Percentiles rank a stretch among this genome's conserved stretches.
These are phyloP conservation scores for Pseudogymnoascus sp. DNA, from an alignment of 2,329 filamentous ascomycete genomes.

Conservation along the genomic window DNA sequence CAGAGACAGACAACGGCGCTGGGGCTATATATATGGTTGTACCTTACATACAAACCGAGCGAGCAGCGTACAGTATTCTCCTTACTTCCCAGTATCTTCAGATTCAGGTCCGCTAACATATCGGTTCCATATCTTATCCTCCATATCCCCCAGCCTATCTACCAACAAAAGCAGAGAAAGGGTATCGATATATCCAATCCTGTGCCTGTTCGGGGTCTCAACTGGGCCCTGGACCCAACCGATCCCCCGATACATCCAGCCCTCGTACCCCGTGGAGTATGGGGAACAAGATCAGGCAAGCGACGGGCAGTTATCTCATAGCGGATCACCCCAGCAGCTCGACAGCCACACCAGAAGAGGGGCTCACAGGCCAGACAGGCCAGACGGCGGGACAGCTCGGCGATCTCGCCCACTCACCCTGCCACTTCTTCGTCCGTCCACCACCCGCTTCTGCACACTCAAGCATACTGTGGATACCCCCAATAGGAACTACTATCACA, in stretches of 20 bases:
- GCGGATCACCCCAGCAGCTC: not conserved
- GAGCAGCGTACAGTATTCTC: not conserved
- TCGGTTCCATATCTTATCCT: not conserved
- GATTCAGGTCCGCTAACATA: not conserved
- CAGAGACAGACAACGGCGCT: not conserved
- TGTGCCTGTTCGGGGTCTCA: not conserved
- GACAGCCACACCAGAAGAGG: not conserved
- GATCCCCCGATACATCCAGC: not conserved
- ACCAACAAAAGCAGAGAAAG: not conserved
- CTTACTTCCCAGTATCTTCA: not conserved
- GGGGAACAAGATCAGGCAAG: not conserved
- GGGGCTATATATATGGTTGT: not conserved
- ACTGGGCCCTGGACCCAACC: not conserved
- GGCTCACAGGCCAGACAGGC: not conserved
- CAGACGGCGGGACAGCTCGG: conserved; percentile 5
- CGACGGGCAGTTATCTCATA: conserved; percentile 10
- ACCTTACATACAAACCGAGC: not conserved
- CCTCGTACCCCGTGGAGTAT: not conserved
- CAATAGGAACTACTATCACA: not conserved
- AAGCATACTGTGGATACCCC: conserved; percentile 1
- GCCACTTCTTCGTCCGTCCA: not conserved
- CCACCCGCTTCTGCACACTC: conserved; percentile 4
- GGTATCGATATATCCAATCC: not conserved
- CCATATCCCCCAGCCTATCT: not conserved
- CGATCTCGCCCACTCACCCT: not conserved